Percentiles rank a stretch among this genome's conserved stretches.
Evolutionary conservation across 371 early-diverging fungal species (phyloP).

Genomic region (Parasitella parasitica): DNA sequence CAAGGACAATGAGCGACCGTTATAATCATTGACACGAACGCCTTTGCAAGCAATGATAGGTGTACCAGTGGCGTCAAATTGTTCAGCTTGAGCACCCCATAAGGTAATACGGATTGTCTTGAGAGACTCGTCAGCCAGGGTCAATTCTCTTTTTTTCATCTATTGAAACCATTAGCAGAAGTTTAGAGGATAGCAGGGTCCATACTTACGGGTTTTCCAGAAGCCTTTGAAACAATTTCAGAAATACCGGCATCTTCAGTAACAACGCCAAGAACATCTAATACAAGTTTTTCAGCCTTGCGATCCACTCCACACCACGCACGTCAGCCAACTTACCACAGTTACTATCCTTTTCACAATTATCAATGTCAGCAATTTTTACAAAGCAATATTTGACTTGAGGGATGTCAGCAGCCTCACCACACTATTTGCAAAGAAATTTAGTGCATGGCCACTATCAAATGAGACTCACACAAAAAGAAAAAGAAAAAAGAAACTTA

Average conservation of each 20-base stretch:
- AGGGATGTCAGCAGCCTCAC: constrained; percentile 63
- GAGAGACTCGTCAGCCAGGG: constrained; percentile 77
- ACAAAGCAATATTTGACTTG: constrained; percentile 70
- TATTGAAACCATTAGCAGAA: constrained; percentile 11
- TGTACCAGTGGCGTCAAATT: constrained; percentile 47
- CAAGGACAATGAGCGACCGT: constrained; percentile 76
- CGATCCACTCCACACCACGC: not conserved
- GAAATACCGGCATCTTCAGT: constrained; percentile 61
- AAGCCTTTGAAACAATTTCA: constrained; percentile 68
- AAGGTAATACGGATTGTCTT: constrained; percentile 81
- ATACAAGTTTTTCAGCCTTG: not conserved
- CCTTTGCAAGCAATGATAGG: constrained; percentile 86
- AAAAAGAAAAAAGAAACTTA: constrained; percentile 28
- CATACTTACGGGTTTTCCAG: constrained; percentile 62
- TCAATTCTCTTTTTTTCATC: constrained; percentile 84
- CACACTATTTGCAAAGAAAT: constrained; percentile 47
- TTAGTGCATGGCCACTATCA: not conserved
- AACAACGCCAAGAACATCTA: constrained; percentile 86
- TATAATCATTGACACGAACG: constrained; percentile 83
- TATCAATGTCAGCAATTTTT: constrained; percentile 59
- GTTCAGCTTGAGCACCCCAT: constrained; percentile 87
- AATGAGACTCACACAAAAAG: no score
- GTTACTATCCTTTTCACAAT: constrained; percentile 63
- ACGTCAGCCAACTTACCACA: constrained; percentile 51
- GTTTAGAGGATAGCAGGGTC: not conserved